Conservation (phyloP, 257 asterid species). For the Lavandula angustifolia region DNA sequence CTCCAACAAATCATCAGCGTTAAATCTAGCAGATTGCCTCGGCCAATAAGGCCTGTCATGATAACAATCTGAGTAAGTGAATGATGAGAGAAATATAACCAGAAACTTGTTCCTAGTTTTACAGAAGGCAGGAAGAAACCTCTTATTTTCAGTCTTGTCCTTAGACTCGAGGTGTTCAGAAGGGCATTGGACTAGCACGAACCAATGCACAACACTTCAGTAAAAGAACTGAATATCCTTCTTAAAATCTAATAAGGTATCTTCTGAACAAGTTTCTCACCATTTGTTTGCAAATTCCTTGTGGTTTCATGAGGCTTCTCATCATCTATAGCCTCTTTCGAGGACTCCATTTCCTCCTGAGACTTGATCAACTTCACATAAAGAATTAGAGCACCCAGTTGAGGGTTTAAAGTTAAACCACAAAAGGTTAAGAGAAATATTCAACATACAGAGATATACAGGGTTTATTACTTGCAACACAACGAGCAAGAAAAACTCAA, state of each 20-base stretch:
- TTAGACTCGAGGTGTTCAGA: slow-evolving; percentile 36
- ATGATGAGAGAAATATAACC: neutral
- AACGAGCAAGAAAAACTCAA: neutral
- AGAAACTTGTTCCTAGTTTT: neutral
- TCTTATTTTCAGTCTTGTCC: slow-evolving; percentile 48
- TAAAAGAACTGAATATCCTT: neutral
- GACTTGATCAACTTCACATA: slow-evolving; percentile 26
- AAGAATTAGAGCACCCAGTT: slow-evolving; percentile 17
- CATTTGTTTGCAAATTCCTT: slow-evolving; percentile 36
- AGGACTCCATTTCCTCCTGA: slow-evolving; percentile 30
- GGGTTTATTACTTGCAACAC: neutral
- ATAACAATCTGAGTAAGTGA: neutral
- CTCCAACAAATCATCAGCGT: slow-evolving; percentile 35
- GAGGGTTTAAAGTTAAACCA: neutral
- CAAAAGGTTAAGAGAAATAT: neutral
- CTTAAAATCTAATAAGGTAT: neutral
- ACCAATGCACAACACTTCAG: slow-evolving; percentile 17
- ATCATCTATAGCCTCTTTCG: slow-evolving; percentile 34
- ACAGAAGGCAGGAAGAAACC: slow-evolving; percentile 40
- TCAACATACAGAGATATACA: too few relatives aligned
- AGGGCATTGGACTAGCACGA: slow-evolving; percentile 38
- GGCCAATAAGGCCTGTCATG: slow-evolving; percentile 44
- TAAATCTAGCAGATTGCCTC: slow-evolving; percentile 65
- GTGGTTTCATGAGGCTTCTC: slow-evolving; percentile 36
- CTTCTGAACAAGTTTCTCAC: slow-evolving; percentile 43